A percentile compares a stretch with the other conserved stretches of the same genome.
Evolutionary conservation across 2,329 filamentous ascomycete species (phyloP).

Genomic region (Grosmannia serpens): DNA sequence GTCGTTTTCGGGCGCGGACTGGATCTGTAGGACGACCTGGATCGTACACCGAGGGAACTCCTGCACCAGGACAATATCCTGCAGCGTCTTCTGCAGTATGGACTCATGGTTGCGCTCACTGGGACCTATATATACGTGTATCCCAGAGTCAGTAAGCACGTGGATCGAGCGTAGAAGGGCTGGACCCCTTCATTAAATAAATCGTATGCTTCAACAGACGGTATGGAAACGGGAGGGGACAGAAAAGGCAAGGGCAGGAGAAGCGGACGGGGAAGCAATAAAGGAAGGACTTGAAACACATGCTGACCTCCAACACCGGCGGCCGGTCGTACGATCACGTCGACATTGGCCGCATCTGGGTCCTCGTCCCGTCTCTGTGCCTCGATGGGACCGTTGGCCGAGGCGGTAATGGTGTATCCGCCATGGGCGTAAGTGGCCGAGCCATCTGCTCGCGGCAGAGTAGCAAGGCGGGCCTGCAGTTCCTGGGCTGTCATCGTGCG

Average conservation of each 20-base stretch:
- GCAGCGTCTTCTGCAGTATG: constrained; percentile 58
- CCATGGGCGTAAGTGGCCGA: constrained; percentile 66
- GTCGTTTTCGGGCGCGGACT: constrained; percentile 56
- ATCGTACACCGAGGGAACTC: constrained; percentile 68
- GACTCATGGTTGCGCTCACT: constrained; percentile 74
- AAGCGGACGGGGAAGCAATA: background rate
- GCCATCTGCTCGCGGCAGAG: constrained; percentile 62
- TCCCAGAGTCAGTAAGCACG: constrained; percentile 11
- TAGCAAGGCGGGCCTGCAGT: constrained; percentile 42
- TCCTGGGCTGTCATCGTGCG: constrained; percentile 30
- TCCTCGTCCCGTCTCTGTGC: constrained; percentile 80
- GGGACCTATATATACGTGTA: constrained; percentile 41
- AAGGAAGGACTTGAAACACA: constrained; percentile 2
- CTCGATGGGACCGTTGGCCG: constrained; percentile 89
- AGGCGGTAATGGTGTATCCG: constrained; percentile 71
- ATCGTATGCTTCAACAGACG: constrained; percentile 21
- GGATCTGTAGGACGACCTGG: constrained; percentile 71
- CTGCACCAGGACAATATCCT: constrained; percentile 62
- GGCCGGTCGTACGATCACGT: constrained; percentile 80
- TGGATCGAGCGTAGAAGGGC: background rate
- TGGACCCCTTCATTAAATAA: background rate
- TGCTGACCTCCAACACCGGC: constrained; percentile 66
- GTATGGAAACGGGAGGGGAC: constrained; percentile 4
- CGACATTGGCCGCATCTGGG: constrained; percentile 80
- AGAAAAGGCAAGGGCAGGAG: background rate